Percentiles rank a stretch among this genome's conserved stretches.
phyloP scores from a whole-genome alignment of 345 rosid species.

The Lumnitzera racemosa region DNA sequence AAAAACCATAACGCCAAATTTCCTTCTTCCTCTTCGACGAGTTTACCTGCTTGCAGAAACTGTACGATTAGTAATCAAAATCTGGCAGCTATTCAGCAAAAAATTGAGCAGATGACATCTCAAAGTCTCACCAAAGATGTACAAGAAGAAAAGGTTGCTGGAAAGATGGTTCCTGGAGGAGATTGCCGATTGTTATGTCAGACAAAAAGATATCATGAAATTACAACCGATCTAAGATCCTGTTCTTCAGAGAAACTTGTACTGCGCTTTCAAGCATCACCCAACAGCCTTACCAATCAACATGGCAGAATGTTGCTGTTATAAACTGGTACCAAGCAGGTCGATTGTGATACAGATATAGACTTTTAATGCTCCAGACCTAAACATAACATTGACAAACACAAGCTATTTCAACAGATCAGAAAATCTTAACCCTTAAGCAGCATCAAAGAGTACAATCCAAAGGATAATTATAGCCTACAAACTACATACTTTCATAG shows the following conservation, averaged over 20 bases:
- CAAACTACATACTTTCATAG: too few relatives aligned
- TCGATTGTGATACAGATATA: constrained; percentile 70
- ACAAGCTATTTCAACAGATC: not conserved
- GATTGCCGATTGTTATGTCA: not conserved
- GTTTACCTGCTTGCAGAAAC: constrained; percentile 52
- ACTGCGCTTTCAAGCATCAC: not conserved
- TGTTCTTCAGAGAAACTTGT: not conserved
- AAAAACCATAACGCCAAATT: constrained; percentile 72
- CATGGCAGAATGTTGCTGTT: constrained; percentile 89
- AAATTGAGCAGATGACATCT: constrained; percentile 6
- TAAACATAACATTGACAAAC: constrained; percentile 1
- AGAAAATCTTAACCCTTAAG: too few relatives aligned
- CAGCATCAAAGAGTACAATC: too few relatives aligned
- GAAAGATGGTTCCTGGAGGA: constrained; percentile 84
- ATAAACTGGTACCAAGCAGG: constrained; percentile 92
- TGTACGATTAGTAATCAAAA: constrained; percentile 1
- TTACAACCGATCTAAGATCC: not conserved
- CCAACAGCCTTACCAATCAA: constrained; percentile 64
- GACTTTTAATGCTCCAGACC: constrained; percentile 52
- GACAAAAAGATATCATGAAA: constrained; percentile 5
- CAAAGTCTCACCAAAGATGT: constrained; percentile 77
- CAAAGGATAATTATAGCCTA: too few relatives aligned
- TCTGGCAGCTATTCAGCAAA: constrained; percentile 8
- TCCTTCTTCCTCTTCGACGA: constrained; percentile 95
- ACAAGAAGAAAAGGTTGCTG: constrained; percentile 92